Base-by-base conservation (phyloP, 208 protist species). In the Trichomonas tenax region DNA sequence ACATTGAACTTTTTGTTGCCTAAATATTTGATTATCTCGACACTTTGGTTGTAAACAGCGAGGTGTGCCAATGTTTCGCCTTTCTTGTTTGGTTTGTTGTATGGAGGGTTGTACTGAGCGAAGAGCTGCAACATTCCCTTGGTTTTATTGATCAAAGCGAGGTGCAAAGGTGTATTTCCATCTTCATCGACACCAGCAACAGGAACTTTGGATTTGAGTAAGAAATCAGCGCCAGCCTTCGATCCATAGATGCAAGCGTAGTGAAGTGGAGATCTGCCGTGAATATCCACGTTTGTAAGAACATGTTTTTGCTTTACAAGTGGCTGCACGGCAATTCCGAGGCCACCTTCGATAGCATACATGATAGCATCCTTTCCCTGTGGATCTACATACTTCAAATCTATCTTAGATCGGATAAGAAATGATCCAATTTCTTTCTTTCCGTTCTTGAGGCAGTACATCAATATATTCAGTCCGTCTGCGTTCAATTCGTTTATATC, bases 161-260 rank as follows among this genome's bases (percentile, higher is more conserved):
- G 36, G 51, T 93, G 86, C 23, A 93, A 31, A 34, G 86, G 86
- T 58, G 86, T 93, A 51, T 93, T 93, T n/a, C 86, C 86, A 51
- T 93, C 86, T 41, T 51, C 44, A 51, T 93, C 86, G n/a, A 48
- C 40, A 38, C 15, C 44, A 17, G 11, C 26, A 51, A 93, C 31
- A 40, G 40, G 44, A n/a, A 26, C 86, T 93, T 93, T 93, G 15
- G 86, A 41, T 93, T 93, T 93, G 4, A 93, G 44, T 0, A 93
- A 6, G 26, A 93, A 38, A 93, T 93, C 86, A 93, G 10, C 11
- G 9, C 40, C 31, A 11, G 41, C 44, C 86, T 93, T 93, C 8
- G 14, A 26, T 34, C 44, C 44, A 0, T 93, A 40, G 21, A 51
- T 48, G 17, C 40, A 41, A 38, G 86, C 86, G 46, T 93, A 93